Conservation (phyloP, 805 yeast species). For the Candida manassasensis region DNA sequence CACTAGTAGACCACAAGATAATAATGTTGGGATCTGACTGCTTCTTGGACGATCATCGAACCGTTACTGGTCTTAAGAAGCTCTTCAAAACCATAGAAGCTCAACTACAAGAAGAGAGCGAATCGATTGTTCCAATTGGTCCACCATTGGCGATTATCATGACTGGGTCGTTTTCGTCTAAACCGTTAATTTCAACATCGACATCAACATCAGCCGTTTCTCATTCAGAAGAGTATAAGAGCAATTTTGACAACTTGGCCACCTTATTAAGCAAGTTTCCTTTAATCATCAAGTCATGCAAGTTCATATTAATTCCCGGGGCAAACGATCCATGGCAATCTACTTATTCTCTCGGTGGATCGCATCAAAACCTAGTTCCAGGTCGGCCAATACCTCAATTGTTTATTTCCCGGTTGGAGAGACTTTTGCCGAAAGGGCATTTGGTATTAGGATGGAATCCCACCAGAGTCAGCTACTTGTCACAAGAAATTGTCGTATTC, state of each 20-base stretch:
- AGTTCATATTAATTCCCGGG: conserved; percentile 79
- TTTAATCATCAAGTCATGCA: conserved; percentile 44
- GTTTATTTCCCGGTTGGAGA: conserved; percentile 63
- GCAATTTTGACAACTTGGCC: conserved; percentile 71
- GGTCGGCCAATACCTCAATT: conserved; percentile 64
- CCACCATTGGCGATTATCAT: conserved; percentile 67
- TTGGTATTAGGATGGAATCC: conserved; percentile 63
- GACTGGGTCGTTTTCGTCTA: conserved; percentile 74
- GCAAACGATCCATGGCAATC: conserved; percentile 92
- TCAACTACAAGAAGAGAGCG: conserved; percentile 9
- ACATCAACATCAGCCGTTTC: conserved; percentile 47
- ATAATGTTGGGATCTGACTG: conserved; percentile 74
- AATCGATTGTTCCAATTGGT: conserved; percentile 17
- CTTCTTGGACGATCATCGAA: conserved; percentile 53
- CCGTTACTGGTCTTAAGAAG: conserved; percentile 62
- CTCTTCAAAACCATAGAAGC: conserved; percentile 50
- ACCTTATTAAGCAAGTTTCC: conserved; percentile 58
- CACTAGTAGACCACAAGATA: conserved; percentile 52
- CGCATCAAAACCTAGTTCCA: conserved; percentile 45
- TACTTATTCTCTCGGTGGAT: conserved; percentile 54
- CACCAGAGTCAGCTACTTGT: conserved; percentile 64
- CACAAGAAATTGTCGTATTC: conserved; percentile 75
- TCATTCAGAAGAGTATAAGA: conserved; percentile 53
- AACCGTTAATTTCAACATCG: conserved; percentile 56
- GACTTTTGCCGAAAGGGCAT: conserved; percentile 34